Percentiles rank a stretch among this genome's conserved stretches.
These are phyloP conservation scores for Quaeritorhiza haematococci DNA, from an alignment of 371 early-diverging fungal species.

Conservation along the genomic window DNA sequence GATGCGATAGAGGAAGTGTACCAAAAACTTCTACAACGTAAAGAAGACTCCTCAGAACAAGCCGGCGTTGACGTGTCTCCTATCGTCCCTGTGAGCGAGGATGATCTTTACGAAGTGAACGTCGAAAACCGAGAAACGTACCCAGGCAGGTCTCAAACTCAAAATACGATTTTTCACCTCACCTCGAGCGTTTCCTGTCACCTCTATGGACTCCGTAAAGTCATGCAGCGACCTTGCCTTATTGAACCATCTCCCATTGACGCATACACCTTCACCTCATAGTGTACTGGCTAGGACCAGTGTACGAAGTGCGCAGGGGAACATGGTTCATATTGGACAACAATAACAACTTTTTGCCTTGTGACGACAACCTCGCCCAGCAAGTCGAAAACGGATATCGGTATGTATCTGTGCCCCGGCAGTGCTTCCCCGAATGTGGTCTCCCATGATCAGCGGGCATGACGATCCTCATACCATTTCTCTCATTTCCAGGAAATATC, in stretches of 20 bases:
- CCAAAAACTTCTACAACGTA: constrained; percentile 9
- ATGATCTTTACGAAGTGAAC: constrained; percentile 73
- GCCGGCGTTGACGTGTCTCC: not conserved
- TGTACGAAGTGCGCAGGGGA: constrained; percentile 73
- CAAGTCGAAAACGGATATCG: constrained; percentile 79
- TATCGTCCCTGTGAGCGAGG: constrained; percentile 46
- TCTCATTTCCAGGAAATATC: constrained; percentile 28
- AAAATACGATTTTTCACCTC: not conserved
- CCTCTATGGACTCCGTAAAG: not conserved
- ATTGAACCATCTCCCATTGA: not conserved
- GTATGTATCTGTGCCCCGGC: constrained; percentile 28
- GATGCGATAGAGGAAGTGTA: constrained; percentile 27
- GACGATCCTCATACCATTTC: not conserved
- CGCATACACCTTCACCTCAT: not conserved
- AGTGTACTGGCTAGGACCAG: constrained; percentile 80
- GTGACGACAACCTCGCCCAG: constrained; percentile 69
- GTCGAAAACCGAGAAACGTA: constrained; percentile 61
- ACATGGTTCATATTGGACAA: constrained; percentile 72
- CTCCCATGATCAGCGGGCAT: not conserved
- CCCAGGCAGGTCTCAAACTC: constrained; percentile 36
- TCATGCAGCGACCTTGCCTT: not conserved
- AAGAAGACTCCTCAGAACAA: not conserved
- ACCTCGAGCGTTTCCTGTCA: not conserved
- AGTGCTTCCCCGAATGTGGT: not conserved
- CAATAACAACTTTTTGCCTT: constrained; percentile 64